Base-by-base conservation (phyloP, 192 early-diverging fungal genomes). In the Geranomyces michiganensis region DNA sequence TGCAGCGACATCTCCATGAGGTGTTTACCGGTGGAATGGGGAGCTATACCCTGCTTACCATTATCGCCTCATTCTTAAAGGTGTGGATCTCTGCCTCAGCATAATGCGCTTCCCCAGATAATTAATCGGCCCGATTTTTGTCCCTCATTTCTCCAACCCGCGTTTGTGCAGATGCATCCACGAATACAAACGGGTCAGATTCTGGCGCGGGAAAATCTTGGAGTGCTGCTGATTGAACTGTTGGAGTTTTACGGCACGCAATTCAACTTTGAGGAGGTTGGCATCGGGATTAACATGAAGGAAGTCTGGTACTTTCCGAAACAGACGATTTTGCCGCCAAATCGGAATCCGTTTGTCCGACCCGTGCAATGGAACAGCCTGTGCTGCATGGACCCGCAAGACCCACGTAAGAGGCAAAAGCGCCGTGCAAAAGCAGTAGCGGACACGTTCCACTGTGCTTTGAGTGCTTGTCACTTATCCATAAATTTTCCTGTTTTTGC, bases 1-100 rank as follows among this genome's bases (percentile, higher is more conserved):
- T 80, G 45, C 81, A 91, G 61, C 79, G 91, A 26, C 76, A 80
- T 7, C 76, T 94, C 74, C 93, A 96, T 74, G 94, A 97, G 71
- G 92, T 94, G 13, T 93, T 87, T 59, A 87, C 84, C 3, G 96
- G 96, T 27, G 96, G 96, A 4, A 72, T 97, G 60, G 93, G 94
- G 15, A 90, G 90, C 26, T 98, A 95, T 69, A 88, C 91, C 0
- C 78, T 94, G 9, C 82, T 94, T 36, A 75, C 90, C 14, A 68
- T 97, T 73, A 89, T 92, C 0, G 84, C 89, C 63, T 88, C 91
- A 33, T 91, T 97, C 65, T 75, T 98, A 19, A 93, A 89, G 79
- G 88, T 89, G 75, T 70, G 65, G 13, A 0, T 68, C 12, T 53
- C 5, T 7, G 24, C 58, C 17, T 60, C 7, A 19, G 32, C n/a